phyloP scores from a whole-genome alignment of 208 protist genomes.

The Crithidia bombi region DNA sequence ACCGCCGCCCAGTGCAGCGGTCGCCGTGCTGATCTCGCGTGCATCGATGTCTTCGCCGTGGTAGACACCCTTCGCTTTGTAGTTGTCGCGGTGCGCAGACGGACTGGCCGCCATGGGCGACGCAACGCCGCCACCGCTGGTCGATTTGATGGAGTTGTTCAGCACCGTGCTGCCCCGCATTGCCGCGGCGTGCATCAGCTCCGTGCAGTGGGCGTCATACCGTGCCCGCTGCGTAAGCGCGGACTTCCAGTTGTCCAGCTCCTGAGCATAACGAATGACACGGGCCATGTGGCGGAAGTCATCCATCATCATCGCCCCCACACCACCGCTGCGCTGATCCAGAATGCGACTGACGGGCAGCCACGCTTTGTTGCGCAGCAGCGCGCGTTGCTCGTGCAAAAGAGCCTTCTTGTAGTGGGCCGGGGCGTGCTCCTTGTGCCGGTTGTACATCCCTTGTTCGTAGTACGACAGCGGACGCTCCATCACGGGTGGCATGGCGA shows the following conservation, averaged over 20 bases:
- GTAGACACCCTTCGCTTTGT: neutral
- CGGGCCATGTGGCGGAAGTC: slow-evolving; percentile 24
- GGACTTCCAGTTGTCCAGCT: slow-evolving; percentile 16
- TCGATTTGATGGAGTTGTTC: slow-evolving; percentile 1
- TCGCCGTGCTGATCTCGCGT: slow-evolving; percentile 2
- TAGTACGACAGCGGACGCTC: slow-evolving; percentile 21
- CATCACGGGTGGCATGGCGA: slow-evolving; percentile 14
- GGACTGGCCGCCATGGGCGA: slow-evolving; percentile 7
- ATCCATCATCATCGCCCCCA: slow-evolving; percentile 24
- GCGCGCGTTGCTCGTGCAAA: slow-evolving; percentile 18
- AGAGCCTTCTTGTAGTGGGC: slow-evolving; percentile 20
- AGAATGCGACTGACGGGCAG: slow-evolving; percentile 5
- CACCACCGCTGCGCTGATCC: slow-evolving; percentile 22
- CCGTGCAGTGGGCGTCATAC: slow-evolving; percentile 15
- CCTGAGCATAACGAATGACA: slow-evolving; percentile 18
- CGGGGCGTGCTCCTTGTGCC: slow-evolving; percentile 8
- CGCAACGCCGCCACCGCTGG: neutral
- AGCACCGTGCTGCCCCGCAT: slow-evolving; percentile 7
- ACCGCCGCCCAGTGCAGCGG: neutral
- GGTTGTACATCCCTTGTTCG: slow-evolving; percentile 23
- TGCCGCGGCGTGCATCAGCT: slow-evolving; percentile 14
- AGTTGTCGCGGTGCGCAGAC: slow-evolving; percentile 14
- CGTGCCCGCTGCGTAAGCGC: slow-evolving; percentile 7
- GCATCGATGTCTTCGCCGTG: slow-evolving; percentile 4
- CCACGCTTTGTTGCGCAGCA: slow-evolving; percentile 24